Base-by-base conservation (phyloP, 108 stramenopile species). In the Conticribra weissflogii region DNA sequence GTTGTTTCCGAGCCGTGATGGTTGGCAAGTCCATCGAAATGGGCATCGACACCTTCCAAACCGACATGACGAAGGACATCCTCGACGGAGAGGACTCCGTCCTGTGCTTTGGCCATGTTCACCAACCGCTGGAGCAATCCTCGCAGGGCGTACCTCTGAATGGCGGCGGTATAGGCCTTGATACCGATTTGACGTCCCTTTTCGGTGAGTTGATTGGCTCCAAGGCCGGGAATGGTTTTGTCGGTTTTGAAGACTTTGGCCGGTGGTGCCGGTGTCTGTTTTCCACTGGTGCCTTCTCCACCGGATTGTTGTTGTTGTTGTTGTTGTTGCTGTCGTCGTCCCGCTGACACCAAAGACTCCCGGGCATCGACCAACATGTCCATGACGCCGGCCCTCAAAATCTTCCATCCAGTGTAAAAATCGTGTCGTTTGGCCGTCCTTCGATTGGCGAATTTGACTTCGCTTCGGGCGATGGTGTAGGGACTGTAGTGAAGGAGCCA, bases 401-500 rank as follows among this genome's bases (percentile, higher is more conserved):
- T 90, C 54, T 79, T 90, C 88, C 86, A 94, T 33, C 89, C 89
- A 25, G 89, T 91, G 48, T 91, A 92, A 47, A 79, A 78, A 29
- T 71, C 73, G 66, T 92, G 95, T 3, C 85, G 82, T 31, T 76
- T 83, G 28, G 90, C 89, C 28, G 81, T 91, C 17, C 89, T 69
- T 21, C 95, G 78, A 24, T 74, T 86, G 36, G 76, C 75, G 74
- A 81, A 98, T 79, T 98, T 96, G 23, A 78, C 82, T 63, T 95
- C 96, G 57, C 79, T 88, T 2, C 97, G 76, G 2, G 82, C 75
- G 45, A 98, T 70, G 4, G 94, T 93, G 71, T 97, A 98, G 2
- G 93, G 89, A 54, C 89, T 90, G 27, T 86, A 78, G 17, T 81
- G 75, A 16, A 96, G 66, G 46, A 96, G 77, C 97, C 97, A 98